These are phyloP conservation scores for Penicillium argentinense DNA, from an alignment of 495 filamentous ascomycete genomes.

Conservation along the genomic window DNA sequence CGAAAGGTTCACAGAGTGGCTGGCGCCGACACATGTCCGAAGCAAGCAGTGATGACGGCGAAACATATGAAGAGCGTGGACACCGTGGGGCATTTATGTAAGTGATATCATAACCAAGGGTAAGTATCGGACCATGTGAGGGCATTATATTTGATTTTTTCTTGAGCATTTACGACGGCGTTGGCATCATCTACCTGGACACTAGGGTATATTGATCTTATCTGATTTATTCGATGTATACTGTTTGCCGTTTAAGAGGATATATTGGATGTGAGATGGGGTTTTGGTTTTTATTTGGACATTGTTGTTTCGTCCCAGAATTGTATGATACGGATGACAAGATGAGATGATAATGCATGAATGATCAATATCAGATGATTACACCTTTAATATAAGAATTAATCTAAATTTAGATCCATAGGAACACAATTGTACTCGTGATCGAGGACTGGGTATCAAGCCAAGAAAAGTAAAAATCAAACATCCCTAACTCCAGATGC, in stretches of 20 bases:
- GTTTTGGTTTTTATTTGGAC: background rate
- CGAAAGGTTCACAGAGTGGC: too few species aligned
- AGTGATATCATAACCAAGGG: too few species aligned
- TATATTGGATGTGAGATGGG: background rate
- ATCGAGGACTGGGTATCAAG: background rate
- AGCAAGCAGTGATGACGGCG: conserved; percentile 19
- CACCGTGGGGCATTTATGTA: conserved; percentile 5
- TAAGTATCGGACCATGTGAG: too few species aligned
- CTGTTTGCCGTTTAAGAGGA: conserved; percentile 4
- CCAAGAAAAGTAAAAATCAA: conserved; percentile 6
- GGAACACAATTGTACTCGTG: too few species aligned
- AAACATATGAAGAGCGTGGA: conserved; percentile 6
- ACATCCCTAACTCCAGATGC: too few species aligned
- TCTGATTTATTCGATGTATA: conserved; percentile 5
- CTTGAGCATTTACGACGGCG: conserved; percentile 3
- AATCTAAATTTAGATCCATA: too few species aligned
- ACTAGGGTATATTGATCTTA: too few species aligned
- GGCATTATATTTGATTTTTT: conserved; percentile 1
- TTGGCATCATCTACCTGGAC: too few species aligned
- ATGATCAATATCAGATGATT: too few species aligned
- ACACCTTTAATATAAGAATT: too few species aligned
- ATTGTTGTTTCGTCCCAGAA: conserved; percentile 3
- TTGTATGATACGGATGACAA: conserved; percentile 28
- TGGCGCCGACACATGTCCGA: conserved; percentile 36
- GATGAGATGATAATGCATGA: conserved; percentile 26